Evolutionary conservation across 768 basidiomycete species (phyloP), one percentile per base, ranked within the genome.

Genomic region (Calocera viscosa): DNA sequence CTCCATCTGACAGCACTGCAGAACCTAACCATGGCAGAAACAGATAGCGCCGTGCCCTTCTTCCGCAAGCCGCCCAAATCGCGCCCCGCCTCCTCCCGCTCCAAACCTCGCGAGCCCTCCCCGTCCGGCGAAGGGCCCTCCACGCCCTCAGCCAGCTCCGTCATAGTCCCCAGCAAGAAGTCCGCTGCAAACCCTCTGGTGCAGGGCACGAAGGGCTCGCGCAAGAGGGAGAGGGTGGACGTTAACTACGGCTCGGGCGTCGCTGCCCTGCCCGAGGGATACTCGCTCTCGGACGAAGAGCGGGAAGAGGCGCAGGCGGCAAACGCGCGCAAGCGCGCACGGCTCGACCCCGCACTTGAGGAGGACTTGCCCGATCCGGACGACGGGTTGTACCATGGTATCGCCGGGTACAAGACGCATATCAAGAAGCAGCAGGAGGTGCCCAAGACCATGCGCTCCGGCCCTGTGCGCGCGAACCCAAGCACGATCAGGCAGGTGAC

Each of bases 401-500:
- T 90, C 75, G 85, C 83, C 49, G 89, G 86, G 12, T 96, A 95
- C 78, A 82, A 85, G 70, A 82, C 80, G 66, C 90, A 91, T 71
- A 76, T 95, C 72, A 87, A 87, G 77, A 91, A 90, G 78, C 86
- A 73, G 35, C 71, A 81, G 73, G 90, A 93, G 73, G 75, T 92
- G 10, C 89, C 92, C 1, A 94, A 93, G 75, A 86, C 88, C 19
- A 94, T 94, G 87, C 84, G 87, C 69, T 86, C 84, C 65, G 94
- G 84, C 63, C 95, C 84, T 70, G 91, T 89, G 76, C 81, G 87
- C 75, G 86, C 77, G 74, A 85, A 66, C 49, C 80, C 78, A 49
- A 89, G 75, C 78, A 97, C 90, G 68, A 92, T 99, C 71, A 84
- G 93, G 66, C 94, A 91, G 1, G 94, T 95, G 53, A 98, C 95